Percentiles rank a stretch among this genome's conserved stretches.
Conservation (phyloP, 306 rosid species). For the Morella rubra region DNA sequence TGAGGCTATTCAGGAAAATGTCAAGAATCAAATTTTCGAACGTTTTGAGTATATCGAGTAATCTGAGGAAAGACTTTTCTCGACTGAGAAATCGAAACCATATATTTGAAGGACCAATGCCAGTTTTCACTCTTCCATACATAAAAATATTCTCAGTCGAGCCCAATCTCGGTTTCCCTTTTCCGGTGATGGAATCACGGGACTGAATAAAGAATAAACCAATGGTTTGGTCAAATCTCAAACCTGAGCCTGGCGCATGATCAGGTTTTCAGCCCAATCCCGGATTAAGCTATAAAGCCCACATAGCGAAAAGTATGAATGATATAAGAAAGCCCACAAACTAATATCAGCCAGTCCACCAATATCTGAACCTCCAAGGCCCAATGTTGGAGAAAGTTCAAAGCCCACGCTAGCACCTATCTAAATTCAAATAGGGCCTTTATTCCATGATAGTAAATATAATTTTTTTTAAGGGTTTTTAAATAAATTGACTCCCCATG, state of each 20-base stretch:
- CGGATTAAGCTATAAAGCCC: background rate
- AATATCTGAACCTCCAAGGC: background rate
- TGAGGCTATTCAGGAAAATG: no score
- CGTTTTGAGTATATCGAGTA: no score
- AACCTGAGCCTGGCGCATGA: background rate
- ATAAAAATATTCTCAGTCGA: no score
- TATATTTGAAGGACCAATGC: no score
- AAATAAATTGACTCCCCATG: no score
- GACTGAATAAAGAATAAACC: background rate
- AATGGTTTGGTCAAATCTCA: background rate
- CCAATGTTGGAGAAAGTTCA: background rate
- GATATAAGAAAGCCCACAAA: background rate
- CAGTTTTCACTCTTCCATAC: no score
- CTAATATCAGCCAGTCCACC: background rate
- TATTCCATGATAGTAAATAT: no score
- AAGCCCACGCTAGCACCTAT: background rate
- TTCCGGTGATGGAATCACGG: background rate
- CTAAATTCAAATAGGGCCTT: slow-evolving; percentile 7
- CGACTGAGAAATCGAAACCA: no score
- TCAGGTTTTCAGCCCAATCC: background rate
- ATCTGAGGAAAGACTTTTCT: no score
- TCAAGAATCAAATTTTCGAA: no score
- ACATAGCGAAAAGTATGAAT: no score
- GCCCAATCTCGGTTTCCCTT: background rate
- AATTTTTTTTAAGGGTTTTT: no score